A percentile compares a stretch with the other conserved stretches of the same genome.
Evolutionary conservation across 2,329 filamentous ascomycete species (phyloP).

Genomic region (Chrysosphaeria jannelii): DNA sequence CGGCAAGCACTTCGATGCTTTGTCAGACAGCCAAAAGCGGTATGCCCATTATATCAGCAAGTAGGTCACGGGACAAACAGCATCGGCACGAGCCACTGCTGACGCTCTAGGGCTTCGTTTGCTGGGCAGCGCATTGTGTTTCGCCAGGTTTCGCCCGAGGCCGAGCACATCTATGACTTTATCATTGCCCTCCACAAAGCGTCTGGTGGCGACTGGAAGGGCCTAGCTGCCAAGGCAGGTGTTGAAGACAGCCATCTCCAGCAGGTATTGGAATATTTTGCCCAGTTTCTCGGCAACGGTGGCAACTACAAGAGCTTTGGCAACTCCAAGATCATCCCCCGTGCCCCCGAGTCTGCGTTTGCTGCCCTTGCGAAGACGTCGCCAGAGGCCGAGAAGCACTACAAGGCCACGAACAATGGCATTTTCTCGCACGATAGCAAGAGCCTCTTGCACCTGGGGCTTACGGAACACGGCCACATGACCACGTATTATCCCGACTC

Average conservation of each 20-base stretch:
- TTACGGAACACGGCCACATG: constrained; percentile 43
- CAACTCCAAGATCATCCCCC: constrained; percentile 56
- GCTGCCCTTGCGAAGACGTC: constrained; percentile 30
- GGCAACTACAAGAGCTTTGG: constrained; percentile 77
- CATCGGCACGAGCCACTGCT: too few species aligned
- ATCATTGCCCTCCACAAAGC: constrained; percentile 41
- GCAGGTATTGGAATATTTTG: constrained; percentile 46
- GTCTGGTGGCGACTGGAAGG: constrained; percentile 38
- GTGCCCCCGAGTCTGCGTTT: constrained; percentile 31
- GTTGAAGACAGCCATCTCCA: constrained; percentile 31
- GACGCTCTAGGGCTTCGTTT: constrained; percentile 50
- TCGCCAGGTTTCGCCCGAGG: constrained; percentile 55
- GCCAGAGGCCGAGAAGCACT: constrained; percentile 29
- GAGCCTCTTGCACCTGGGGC: constrained; percentile 45
- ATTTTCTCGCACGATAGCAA: constrained; percentile 38
- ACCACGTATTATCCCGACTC: constrained; percentile 63
- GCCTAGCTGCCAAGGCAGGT: constrained; percentile 29
- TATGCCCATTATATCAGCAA: constrained; percentile 77
- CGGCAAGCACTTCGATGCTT: constrained; percentile 66
- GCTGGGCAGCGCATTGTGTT: constrained; percentile 50
- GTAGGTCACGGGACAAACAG: constrained; percentile 22
- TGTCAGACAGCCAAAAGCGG: constrained; percentile 48
- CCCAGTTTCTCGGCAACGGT: constrained; percentile 49
- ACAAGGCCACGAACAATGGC: constrained; percentile 35
- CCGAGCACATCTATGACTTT: constrained; percentile 53